Evolutionary conservation across 345 rosid genomes (phyloP).

Genomic region (Citrus cavaleriei): DNA sequence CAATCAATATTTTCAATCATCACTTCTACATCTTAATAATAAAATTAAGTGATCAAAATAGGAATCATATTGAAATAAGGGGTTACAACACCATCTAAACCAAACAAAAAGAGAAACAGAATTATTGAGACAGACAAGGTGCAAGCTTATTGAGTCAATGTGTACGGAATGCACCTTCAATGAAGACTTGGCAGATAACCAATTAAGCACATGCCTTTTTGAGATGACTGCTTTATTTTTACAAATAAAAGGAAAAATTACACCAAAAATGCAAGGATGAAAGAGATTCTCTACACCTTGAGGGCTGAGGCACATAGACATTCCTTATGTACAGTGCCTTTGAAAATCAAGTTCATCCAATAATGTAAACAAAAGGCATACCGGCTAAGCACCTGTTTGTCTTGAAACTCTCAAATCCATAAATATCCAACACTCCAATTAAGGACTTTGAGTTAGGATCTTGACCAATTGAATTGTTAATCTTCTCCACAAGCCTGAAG

Average conservation of each 20-base stretch:
- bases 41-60: not conserved
- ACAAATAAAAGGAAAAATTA: not conserved
- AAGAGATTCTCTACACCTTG: slow-evolving; percentile 8
- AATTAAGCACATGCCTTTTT: slow-evolving; percentile 5
- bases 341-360: slow-evolving; percentile 31
- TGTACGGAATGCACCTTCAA: not conserved
- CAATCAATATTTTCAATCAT: not conserved
- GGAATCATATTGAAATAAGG: not conserved
- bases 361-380: slow-evolving; percentile 52
- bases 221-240: not conserved
- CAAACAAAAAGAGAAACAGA: not conserved
- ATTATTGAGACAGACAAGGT: not conserved
- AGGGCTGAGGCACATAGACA: slow-evolving; percentile 1
- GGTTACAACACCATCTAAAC: not conserved
- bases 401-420: slow-evolving; percentile 99
- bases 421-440: slow-evolving; percentile 97
- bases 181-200: not conserved
- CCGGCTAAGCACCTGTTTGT: slow-evolving; percentile 97
- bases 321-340: slow-evolving; percentile 15
- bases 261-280: slow-evolving; percentile 10
- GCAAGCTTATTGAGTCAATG: not conserved
- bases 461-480: slow-evolving; percentile 92
- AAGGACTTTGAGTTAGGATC: slow-evolving; percentile 85
- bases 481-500: slow-evolving; percentile 89
- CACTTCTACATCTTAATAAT: not conserved